Evolutionary conservation across 352 stramenopile species (phyloP).

Genomic region (Phytophthora rubi): DNA sequence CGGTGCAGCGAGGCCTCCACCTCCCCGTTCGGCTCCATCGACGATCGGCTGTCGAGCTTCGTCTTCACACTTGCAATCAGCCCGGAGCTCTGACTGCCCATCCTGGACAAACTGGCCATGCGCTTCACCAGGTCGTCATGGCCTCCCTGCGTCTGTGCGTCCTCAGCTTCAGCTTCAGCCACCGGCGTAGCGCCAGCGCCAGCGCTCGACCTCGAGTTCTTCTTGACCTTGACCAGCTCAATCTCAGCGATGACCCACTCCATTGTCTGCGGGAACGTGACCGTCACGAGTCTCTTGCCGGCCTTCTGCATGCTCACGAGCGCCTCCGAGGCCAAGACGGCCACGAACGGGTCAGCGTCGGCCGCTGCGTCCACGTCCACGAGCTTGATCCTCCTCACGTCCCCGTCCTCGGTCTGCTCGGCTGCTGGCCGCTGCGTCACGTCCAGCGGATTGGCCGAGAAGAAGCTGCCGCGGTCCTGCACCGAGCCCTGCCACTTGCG

Average conservation of each 20-base stretch:
- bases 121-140: conserved; percentile 72
- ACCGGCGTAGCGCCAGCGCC: not conserved
- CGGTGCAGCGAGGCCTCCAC: conserved; percentile 11
- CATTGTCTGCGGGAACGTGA: conserved; percentile 50
- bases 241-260: conserved; percentile 73
- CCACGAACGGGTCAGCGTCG: conserved; percentile 36
- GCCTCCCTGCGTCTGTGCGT: conserved; percentile 24
- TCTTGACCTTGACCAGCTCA: conserved; percentile 84
- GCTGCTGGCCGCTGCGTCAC: conserved; percentile 37
- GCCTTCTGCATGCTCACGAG: conserved; percentile 74
- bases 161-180: conserved; percentile 4
- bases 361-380: conserved; percentile 3
- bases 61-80: conserved; percentile 69
- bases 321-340: conserved; percentile 50
- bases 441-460: conserved; percentile 62
- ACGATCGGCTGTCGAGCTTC: conserved; percentile 26
- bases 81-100: conserved; percentile 57
- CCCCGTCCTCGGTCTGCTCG: conserved; percentile 32
- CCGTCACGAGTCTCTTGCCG: conserved; percentile 56
- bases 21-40: conserved; percentile 23
- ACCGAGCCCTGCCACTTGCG: conserved; percentile 55
- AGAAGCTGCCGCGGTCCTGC: conserved; percentile 40
- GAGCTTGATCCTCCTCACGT: conserved; percentile 63
- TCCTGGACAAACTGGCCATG: conserved; percentile 73
- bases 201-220: conserved; percentile 42